These are phyloP conservation scores for Microdochium trichocladiopsis DNA, from an alignment of 2,329 filamentous ascomycete species.

Conservation along the genomic window DNA sequence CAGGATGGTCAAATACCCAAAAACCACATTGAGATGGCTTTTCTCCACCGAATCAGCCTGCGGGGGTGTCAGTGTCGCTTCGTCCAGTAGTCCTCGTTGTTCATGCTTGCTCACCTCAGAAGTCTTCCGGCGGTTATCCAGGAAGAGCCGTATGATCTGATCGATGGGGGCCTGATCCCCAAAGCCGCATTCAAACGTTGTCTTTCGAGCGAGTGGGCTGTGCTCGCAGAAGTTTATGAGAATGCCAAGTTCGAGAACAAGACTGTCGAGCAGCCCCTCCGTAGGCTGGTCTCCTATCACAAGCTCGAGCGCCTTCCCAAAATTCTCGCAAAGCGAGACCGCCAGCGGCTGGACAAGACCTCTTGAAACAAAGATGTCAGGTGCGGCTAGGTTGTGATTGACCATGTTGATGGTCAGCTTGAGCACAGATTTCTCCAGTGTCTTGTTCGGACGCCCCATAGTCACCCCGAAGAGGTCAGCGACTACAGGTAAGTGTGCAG, in stretches of 20 bases:
- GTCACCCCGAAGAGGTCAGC: conserved; percentile 37
- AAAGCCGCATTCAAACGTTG: conserved; percentile 31
- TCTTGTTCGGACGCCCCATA: conserved; percentile 27
- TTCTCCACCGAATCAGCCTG: conserved; percentile 68
- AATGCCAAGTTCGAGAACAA: conserved; percentile 73
- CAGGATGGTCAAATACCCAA: conserved; percentile 80
- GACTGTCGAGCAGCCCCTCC: conserved; percentile 52
- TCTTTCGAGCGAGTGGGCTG: conserved; percentile 52
- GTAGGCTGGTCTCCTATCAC: conserved; percentile 41
- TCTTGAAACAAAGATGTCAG: conserved; percentile 59
- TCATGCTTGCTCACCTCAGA: conserved; percentile 52
- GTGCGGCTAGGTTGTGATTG: conserved; percentile 68
- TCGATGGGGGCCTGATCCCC: conserved; percentile 40
- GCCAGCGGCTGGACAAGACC: conserved; percentile 43
- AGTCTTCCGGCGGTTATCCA: conserved; percentile 57
- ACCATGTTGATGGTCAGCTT: conserved; percentile 79
- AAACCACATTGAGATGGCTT: conserved; percentile 71
- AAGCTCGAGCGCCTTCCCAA: conserved; percentile 38
- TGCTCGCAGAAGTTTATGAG: conserved; percentile 86
- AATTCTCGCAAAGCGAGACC: conserved; percentile 42
- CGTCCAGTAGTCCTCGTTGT: background rate
- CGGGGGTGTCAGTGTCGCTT: conserved; percentile 11
- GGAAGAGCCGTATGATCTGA: conserved; percentile 56
- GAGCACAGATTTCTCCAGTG: conserved; percentile 43
- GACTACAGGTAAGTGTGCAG: conserved; percentile 42